Conservation (phyloP, 768 basidiomycete genomes). For the Fistulinella prunicolor region DNA sequence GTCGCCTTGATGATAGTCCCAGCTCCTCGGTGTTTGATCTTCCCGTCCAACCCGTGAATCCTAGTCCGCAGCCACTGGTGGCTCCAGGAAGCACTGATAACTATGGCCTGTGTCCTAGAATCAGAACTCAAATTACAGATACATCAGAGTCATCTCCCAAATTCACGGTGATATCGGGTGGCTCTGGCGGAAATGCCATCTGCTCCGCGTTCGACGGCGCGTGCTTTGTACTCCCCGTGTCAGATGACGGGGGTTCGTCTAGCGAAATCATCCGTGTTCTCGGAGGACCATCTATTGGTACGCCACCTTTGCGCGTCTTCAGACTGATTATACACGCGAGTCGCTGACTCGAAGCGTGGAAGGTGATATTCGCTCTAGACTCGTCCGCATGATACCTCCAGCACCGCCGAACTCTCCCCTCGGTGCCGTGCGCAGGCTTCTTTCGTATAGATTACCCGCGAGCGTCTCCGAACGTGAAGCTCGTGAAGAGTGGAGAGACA, state of each 20-base stretch:
- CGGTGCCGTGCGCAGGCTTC: constrained; percentile 69
- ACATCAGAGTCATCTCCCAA: constrained; percentile 32
- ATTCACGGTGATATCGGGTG: constrained; percentile 82
- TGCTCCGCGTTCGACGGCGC: constrained; percentile 78
- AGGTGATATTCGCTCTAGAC: constrained; percentile 88
- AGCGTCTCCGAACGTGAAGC: constrained; percentile 69
- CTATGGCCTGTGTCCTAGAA: constrained; percentile 3
- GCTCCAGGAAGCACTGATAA: constrained; percentile 8
- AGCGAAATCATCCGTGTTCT: constrained; percentile 92
- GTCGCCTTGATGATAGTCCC: constrained; percentile 44
- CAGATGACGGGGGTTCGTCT: constrained; percentile 94
- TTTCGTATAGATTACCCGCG: constrained; percentile 77
- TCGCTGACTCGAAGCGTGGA: constrained; percentile 4
- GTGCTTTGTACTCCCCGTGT: constrained; percentile 87
- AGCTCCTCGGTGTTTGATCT: constrained; percentile 76
- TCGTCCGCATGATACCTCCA: constrained; percentile 82
- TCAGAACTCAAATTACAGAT: constrained; percentile 3
- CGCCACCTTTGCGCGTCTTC: constrained; percentile 12
- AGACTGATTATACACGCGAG: constrained; percentile 10
- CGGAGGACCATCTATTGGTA: constrained; percentile 83
- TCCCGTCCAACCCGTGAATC: constrained; percentile 42
- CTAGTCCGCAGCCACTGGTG: constrained; percentile 19
- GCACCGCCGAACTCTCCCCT: constrained; percentile 58
- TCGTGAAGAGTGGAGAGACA: constrained; percentile 87
- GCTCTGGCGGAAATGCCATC: constrained; percentile 92